Percentiles rank a stretch among this genome's conserved stretches.
Conservation (phyloP, 306 rosid species). For the Macrotyloma uniflorum region DNA sequence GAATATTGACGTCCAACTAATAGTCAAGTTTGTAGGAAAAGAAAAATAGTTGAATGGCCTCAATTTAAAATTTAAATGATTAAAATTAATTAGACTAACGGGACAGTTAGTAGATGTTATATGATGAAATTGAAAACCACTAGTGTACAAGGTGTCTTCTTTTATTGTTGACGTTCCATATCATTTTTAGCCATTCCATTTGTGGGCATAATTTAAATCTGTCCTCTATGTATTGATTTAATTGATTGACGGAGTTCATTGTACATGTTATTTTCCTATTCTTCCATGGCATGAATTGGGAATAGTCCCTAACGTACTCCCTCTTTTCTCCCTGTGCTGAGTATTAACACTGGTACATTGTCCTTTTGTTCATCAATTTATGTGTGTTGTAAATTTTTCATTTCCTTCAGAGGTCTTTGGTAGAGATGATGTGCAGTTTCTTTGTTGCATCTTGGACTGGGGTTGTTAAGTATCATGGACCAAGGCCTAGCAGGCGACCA, state of each 20-base stretch:
- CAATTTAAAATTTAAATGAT: constrained; percentile 22
- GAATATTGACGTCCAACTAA: background rate
- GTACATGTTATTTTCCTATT: background rate
- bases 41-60: background rate
- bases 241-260: constrained; percentile 17
- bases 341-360: background rate
- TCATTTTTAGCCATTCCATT: constrained; percentile 25
- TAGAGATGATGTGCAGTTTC: constrained; percentile 95
- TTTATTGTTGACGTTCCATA: background rate
- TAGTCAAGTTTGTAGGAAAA: too few relatives aligned
- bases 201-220: background rate
- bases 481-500: constrained; percentile 91
- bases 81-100: background rate
- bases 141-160: background rate
- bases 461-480: constrained; percentile 97
- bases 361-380: constrained; percentile 19
- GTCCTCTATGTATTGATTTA: constrained; percentile 2
- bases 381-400: background rate
- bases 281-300: background rate
- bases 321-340: constrained; percentile 9
- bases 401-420: constrained; percentile 77
- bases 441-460: constrained; percentile 99
- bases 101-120: background rate
- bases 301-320: background rate
- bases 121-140: background rate